Percentiles rank a stretch among this genome's conserved stretches.
Conservation (phyloP, 495 filamentous ascomycete genomes). For the Pseudevernia furfuracea region DNA sequence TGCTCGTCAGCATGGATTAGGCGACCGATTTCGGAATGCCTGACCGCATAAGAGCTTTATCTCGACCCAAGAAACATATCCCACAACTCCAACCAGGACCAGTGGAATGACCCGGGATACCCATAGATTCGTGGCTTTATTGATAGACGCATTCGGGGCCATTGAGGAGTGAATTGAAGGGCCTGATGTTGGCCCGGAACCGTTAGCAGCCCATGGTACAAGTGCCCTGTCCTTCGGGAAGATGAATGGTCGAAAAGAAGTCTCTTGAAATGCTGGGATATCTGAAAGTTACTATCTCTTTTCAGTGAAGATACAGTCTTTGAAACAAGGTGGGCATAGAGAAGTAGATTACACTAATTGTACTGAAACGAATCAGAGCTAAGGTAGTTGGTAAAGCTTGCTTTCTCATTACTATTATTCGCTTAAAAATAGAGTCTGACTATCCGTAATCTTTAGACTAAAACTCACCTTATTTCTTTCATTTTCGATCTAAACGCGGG, state of each 20-base stretch:
- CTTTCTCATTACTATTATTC: no score
- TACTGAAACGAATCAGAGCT: not conserved
- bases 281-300: not conserved
- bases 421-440: no score
- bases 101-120: conserved; percentile 51
- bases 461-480: no score
- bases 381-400: no score
- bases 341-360: not conserved
- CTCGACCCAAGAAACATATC: conserved; percentile 56
- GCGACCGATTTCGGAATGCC: conserved; percentile 20
- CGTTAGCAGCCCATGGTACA: conserved; percentile 13
- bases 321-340: not conserved
- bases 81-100: conserved; percentile 48
- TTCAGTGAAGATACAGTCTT: not conserved
- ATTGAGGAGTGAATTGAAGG: not conserved
- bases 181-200: conserved; percentile 3
- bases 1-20: conserved; percentile 10
- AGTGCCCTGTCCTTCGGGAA: not conserved
- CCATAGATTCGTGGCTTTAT: conserved; percentile 44
- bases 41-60: conserved; percentile 52
- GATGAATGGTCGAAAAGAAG: not conserved
- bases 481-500: no score
- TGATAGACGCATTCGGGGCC: conserved; percentile 23
- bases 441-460: no score
- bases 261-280: no score